Evolutionary conservation across 2,329 filamentous ascomycete species (phyloP), one percentile per base, ranked within the genome.

Genomic region (Diaporthe sp.): DNA sequence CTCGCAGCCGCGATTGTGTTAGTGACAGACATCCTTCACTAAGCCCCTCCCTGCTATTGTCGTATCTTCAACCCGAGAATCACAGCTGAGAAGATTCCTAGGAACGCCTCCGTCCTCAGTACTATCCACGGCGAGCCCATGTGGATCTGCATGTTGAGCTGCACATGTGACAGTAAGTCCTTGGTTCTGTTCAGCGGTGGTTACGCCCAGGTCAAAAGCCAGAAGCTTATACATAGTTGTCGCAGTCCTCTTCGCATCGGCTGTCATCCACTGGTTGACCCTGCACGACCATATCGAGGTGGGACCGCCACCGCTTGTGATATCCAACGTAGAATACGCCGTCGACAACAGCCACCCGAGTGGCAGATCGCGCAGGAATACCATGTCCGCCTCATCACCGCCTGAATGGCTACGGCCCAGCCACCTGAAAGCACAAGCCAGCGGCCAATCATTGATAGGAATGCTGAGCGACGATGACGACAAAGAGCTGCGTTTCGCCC

Each of bases 291-390:
- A 35, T 28, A 50, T 45, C 19, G 28, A 33, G 7, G 13, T 25
- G 61, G 33, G 4, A 3, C 30, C 45, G 45, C 61, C 45, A 19
- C 42, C 61, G 19, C 61, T 67, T 22, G 61, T 67, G 1, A 67
- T 67, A 38, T 67, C 61, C 61, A 67, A 67, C 61, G 13, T 67
- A 9, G 61, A 67, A 67, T 67, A 67, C 25, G 61, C 61, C 45
- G 61, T 67, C 45, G 61, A 67, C 22, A 67, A 67, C 61, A 67
- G 61, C 42, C 61, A 67, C 61, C 61, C 61, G 10, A 67, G 42
- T 13, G 45, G 30, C 9, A 67, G 61, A 38, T 67, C 45, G 13
- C 42, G 61, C 61, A 67, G 61, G 17, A 67, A 67, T 45, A 67
- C 61, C 45, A 67, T 38, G 30, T 50, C 42, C 6, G 61, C 30